These are phyloP conservation scores for Sclerotinia trifoliorum DNA, from an alignment of 2,329 filamentous ascomycete genomes.

Conservation along the genomic window DNA sequence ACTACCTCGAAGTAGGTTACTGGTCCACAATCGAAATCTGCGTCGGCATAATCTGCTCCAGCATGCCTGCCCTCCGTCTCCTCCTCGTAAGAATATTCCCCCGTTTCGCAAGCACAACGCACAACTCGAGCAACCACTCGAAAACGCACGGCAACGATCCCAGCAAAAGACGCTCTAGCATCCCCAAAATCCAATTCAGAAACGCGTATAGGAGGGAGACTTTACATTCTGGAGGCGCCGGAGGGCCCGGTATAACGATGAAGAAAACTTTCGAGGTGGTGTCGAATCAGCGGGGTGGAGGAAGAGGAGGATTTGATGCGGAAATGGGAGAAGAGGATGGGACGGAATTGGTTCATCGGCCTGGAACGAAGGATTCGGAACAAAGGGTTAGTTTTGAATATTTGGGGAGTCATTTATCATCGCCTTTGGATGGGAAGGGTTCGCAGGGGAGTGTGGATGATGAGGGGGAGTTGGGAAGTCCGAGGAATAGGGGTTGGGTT, in stretches of 20 bases:
- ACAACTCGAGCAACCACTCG: background rate
- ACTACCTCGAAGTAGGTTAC: slow-evolving; percentile 28
- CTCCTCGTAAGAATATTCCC: slow-evolving; percentile 13
- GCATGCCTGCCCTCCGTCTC: slow-evolving; percentile 27
- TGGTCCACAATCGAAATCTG: slow-evolving; percentile 33
- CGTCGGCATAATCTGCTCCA: slow-evolving; percentile 30
- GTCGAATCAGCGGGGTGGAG: background rate
- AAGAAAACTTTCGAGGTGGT: background rate
- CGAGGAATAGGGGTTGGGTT: background rate
- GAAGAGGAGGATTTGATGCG: background rate
- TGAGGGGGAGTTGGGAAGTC: background rate
- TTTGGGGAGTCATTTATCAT: background rate
- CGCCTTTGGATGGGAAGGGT: background rate
- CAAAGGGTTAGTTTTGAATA: background rate
- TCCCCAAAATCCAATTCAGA: background rate
- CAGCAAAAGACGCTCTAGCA: background rate
- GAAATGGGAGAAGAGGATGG: slow-evolving; percentile 6
- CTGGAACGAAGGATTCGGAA: background rate
- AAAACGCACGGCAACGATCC: background rate
- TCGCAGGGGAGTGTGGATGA: background rate
- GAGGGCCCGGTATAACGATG: background rate
- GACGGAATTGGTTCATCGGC: background rate
- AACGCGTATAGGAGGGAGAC: background rate
- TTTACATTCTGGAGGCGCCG: background rate
- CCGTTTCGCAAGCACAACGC: background rate